Evolutionary conservation across 208 protist genomes (phyloP).

Genomic region (Leishmania lainsoni): DNA sequence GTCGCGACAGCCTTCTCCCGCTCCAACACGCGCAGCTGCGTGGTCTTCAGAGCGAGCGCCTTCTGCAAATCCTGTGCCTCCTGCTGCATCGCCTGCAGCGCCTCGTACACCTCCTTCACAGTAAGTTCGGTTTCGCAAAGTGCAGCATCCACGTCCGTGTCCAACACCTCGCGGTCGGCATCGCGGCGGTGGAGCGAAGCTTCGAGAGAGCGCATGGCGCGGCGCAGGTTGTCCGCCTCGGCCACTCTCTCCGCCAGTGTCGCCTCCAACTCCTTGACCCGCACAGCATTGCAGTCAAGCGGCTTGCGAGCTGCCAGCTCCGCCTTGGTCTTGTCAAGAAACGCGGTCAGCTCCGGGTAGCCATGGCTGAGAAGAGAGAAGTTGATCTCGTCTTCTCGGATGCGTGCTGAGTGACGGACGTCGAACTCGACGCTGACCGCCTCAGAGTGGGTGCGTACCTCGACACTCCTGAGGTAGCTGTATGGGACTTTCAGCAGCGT

Average conservation of each 20-base stretch:
- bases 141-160: constrained; percentile 42
- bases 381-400: constrained; percentile 48
- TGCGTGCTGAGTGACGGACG: constrained; percentile 40
- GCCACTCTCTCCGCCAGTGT: constrained; percentile 32
- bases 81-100: constrained; percentile 40
- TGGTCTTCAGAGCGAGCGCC: constrained; percentile 11
- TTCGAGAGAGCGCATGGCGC: constrained; percentile 38
- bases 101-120: constrained; percentile 53
- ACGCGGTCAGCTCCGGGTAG: constrained; percentile 44
- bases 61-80: constrained; percentile 29
- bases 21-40: constrained; percentile 26
- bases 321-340: constrained; percentile 32
- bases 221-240: constrained; percentile 26
- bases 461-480: constrained; percentile 44
- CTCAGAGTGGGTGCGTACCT: constrained; percentile 39
- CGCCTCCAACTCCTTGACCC: constrained; percentile 31
- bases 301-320: constrained; percentile 29
- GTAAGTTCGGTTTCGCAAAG: constrained; percentile 68
- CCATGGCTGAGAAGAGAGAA: constrained; percentile 43
- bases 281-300: constrained; percentile 18
- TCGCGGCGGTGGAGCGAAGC: constrained; percentile 48
- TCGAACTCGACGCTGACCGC: constrained; percentile 54
- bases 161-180: constrained; percentile 28
- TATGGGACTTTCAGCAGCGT: constrained; percentile 44
- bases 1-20: constrained; percentile 33